A percentile compares a stretch with the other conserved stretches of the same genome.
Evolutionary conservation across 1,139 yeast species (phyloP).

Genomic region (Hansenula sp.): DNA sequence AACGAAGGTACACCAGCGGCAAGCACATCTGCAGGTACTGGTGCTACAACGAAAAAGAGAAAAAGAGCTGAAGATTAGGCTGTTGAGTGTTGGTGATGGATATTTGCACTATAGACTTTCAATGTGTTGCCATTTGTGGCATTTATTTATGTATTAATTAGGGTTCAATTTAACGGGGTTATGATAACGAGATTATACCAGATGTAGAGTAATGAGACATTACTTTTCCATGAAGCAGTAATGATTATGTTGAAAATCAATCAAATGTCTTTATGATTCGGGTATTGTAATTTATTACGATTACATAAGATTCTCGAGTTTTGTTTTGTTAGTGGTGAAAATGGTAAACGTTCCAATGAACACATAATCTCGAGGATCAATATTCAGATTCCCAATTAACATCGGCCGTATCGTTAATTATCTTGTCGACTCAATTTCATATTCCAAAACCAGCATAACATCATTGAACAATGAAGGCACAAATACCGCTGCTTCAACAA

Average conservation of each 20-base stretch:
- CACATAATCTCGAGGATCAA: too few relatives aligned
- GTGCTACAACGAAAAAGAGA: conserved; percentile 7
- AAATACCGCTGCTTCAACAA: neutral
- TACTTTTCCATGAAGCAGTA: neutral
- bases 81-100: too few relatives aligned
- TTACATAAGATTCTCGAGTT: too few relatives aligned
- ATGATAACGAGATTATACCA: neutral
- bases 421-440: too few relatives aligned
- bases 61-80: conserved; percentile 8
- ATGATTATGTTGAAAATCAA: too few relatives aligned
- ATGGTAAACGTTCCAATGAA: too few relatives aligned
- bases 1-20: conserved; percentile 17
- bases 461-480: neutral
- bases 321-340: too few relatives aligned
- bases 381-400: too few relatives aligned
- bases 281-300: too few relatives aligned
- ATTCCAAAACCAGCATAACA: neutral
- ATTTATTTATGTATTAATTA: neutral
- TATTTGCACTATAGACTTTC: neutral
- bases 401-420: too few relatives aligned
- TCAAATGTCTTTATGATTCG: too few relatives aligned
- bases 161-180: neutral
- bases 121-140: neutral
- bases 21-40: neutral
- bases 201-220: too few relatives aligned